These are phyloP conservation scores for Rusavskia elegans DNA, from an alignment of 495 filamentous ascomycete genomes.

Conservation along the genomic window DNA sequence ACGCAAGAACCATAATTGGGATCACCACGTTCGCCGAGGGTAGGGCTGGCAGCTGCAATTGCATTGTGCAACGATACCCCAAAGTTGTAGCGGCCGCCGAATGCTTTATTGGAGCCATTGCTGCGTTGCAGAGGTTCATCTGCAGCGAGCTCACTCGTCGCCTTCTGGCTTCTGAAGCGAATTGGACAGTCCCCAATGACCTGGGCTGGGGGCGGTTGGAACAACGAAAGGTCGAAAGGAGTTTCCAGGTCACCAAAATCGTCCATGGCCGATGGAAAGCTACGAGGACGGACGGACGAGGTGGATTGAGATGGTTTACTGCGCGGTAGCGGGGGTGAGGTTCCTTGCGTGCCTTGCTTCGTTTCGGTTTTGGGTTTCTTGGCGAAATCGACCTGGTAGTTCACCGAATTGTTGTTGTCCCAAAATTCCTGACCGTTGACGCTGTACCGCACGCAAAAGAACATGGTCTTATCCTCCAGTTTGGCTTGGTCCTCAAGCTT, in stretches of 20 bases:
- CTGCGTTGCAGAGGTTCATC: conserved; percentile 36
- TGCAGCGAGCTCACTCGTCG: conserved; percentile 18
- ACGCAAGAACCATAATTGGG: conserved; percentile 8
- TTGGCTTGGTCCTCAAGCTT: conserved; percentile 81
- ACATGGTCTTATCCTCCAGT: conserved; percentile 76
- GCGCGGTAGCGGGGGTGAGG: conserved; percentile 49
- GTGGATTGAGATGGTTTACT: conserved; percentile 47
- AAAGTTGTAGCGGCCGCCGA: conserved; percentile 89
- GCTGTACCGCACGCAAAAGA: conserved; percentile 79
- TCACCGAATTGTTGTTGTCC: conserved; percentile 79
- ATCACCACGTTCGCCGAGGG: conserved; percentile 7
- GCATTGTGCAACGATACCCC: conserved; percentile 72
- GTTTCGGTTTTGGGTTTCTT: conserved; percentile 44
- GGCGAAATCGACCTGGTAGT: conserved; percentile 85
- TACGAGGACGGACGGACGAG: conserved; percentile 35
- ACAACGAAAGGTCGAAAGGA: conserved; percentile 36
- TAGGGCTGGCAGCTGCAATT: conserved; percentile 24
- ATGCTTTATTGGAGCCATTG: conserved; percentile 56
- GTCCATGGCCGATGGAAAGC: conserved; percentile 47
- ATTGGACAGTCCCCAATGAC: conserved; percentile 20
- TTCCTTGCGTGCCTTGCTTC: conserved; percentile 31
- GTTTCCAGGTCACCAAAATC: conserved; percentile 45
- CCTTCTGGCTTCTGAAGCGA: conserved; percentile 28
- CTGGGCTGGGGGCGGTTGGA: conserved; percentile 18
- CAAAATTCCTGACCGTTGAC: conserved; percentile 78